Evolutionary conservation across 2,329 filamentous ascomycete genomes (phyloP).

Genomic region (Colletotrichum sp.): DNA sequence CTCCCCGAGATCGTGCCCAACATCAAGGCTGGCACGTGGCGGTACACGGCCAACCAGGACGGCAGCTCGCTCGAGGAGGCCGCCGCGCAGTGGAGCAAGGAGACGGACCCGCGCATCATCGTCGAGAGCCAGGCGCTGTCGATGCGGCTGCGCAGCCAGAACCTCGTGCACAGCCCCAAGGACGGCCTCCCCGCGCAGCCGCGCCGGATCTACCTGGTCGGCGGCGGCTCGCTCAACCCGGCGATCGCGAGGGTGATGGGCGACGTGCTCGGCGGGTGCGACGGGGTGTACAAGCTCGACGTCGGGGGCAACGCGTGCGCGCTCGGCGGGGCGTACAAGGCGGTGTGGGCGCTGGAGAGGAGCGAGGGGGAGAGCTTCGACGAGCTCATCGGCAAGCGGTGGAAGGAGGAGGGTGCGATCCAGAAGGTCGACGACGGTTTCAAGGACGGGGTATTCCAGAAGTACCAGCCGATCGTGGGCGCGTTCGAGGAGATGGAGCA

Average conservation of each 20-base stretch:
- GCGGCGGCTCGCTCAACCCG: constrained; percentile 87
- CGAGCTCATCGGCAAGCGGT: constrained; percentile 81
- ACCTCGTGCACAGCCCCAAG: constrained; percentile 67
- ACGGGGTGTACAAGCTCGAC: constrained; percentile 92
- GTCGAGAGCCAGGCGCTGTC: constrained; percentile 95
- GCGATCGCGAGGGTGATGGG: constrained; percentile 87
- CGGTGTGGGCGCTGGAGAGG: constrained; percentile 87
- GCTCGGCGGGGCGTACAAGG: constrained; percentile 93
- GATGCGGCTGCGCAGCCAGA: constrained; percentile 82
- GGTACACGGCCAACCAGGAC: constrained; percentile 66
- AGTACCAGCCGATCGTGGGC: constrained; percentile 77
- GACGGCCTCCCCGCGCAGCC: constrained; percentile 78
- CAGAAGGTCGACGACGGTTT: constrained; percentile 86
- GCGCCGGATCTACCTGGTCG: constrained; percentile 89
- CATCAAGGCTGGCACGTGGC: constrained; percentile 84
- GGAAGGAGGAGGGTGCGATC: constrained; percentile 85
- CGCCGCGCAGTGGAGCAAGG: constrained; percentile 51
- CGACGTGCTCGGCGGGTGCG: constrained; percentile 85
- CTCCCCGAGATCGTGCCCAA: constrained; percentile 96
- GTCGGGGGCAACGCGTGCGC: constrained; percentile 96
- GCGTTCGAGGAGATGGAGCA: constrained; percentile 81
- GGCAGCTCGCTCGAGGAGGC: constrained; percentile 51
- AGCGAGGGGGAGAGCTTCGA: constrained; percentile 78
- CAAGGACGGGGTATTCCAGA: constrained; percentile 73
- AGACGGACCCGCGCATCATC: constrained; percentile 82